Evolutionary conservation across 2,329 filamentous ascomycete genomes (phyloP), one percentile per base, ranked within the genome.

Genomic region (Penicillium sumatraense): DNA sequence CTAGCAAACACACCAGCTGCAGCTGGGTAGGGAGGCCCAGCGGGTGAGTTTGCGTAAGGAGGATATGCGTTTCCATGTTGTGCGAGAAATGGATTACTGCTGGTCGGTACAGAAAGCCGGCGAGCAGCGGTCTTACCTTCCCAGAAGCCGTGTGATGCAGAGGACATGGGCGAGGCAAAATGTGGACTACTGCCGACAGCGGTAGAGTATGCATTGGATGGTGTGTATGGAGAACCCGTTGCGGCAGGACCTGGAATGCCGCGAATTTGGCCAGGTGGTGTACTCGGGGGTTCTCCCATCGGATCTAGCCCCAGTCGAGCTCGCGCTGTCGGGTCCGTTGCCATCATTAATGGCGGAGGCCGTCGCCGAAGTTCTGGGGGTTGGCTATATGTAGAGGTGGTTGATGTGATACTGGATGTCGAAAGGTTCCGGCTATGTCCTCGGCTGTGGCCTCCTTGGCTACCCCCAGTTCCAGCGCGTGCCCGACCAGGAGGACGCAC

Each of bases 381-480:
- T n/a, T 83, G 77, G 60, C 83, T 87, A 56, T 88, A 88, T 46
- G 81, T 87, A 1, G 90, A 92, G 51, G 86, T 78, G 6, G 88
- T 87, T 1, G 91, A 93, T 23, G 86, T 81, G 64, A 97, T 91
- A 72, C 91, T 96, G 0, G 93, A 96, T 2, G 91, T 86, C 0
- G 93, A 97, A 2, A 96, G 78, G 72, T 96, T 96, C 53, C 86
- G 80, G 64, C 88, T 90, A 72, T 97, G 93, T 1, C 92, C 91
- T 55, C 92, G 83, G 56, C 82, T 83, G 27, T 89, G 88, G 6
- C 86, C 84, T 16, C 85, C 84, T 58, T 88, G 83, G 66, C 89
- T 93, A 23, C 90, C 88, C 18, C 86, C 83, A 1, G 91, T 96
- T 11, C 89, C 88, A 11, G 92, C 87, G 59, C 93, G 84, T 7